Base-by-base conservation (phyloP, 2,329 filamentous ascomycete species). In the Aspergillus ruber region DNA sequence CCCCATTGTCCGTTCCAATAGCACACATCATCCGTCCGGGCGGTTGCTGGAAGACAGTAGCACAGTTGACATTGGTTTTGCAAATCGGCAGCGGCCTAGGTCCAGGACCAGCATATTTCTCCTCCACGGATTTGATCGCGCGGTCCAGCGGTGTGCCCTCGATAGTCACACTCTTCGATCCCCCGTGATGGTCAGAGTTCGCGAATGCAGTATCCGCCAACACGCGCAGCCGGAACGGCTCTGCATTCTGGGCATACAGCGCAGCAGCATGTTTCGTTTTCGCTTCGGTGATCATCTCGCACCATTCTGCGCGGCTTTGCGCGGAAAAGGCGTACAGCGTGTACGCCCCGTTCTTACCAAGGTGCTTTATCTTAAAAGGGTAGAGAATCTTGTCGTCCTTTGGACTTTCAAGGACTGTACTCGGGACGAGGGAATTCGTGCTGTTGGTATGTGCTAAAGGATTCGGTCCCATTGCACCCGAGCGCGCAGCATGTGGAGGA, bases 311-410 rank as follows among this genome's bases (percentile, higher is more conserved):
- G 48, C 93, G 81, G 58, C 84, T 86, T 51, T 85, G 79, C 2
- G 84, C 80, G 1, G 83, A 85, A 5, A 85, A 81, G 0, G 91
- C 90, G 65, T 94, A 97, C 1, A 98, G 74, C 0, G 87, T 95
- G 66, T 96, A 97, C 0, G 88, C 84, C 57, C 95, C 90, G 42
- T 71, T 65, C 52, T 95, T 88, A 10, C 94, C 93, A 17, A 98
- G 79, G 71, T 98, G 93, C 72, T 96, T 96, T 64, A 98, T 82
- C 56, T 84, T 84, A 81, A 98, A 98, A 0, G 94, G 93, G 64
- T 90, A 98, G 58, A 98, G 71, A 41, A 93, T 86, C 65, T 85
- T 88, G 62, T 88, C 84, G 55, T 95, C 88, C 52, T 82, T 86
- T 23, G 77, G 71, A 29, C 64, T 71, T 4, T 83, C 81, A 15